A percentile compares a stretch with the other conserved stretches of the same genome.
These are phyloP conservation scores for Exophiala oligosperma DNA, from an alignment of 2,329 filamentous ascomycete species.

Conservation along the genomic window DNA sequence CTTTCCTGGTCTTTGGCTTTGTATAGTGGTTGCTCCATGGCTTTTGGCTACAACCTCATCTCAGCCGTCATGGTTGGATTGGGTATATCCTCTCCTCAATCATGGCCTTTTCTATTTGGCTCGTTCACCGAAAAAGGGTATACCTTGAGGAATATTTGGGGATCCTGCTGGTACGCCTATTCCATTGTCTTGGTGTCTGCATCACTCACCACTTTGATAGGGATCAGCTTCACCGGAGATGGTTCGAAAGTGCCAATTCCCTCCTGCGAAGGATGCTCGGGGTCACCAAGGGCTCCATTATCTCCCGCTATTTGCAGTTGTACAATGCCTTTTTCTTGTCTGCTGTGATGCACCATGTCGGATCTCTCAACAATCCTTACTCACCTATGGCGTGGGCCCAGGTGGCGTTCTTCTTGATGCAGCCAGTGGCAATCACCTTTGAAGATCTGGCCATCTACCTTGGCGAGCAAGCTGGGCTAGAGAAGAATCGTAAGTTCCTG, in stretches of 20 bases:
- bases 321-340: conserved; percentile 23
- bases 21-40: conserved; percentile 16
- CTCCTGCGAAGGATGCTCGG: conserved; percentile 1
- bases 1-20: conserved; percentile 11
- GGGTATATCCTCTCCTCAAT: conserved; percentile 11
- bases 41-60: conserved; percentile 17
- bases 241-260: conserved; percentile 15
- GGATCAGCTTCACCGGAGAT: conserved; percentile 23
- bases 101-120: conserved; percentile 22
- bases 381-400: conserved; percentile 11
- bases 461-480: conserved; percentile 12
- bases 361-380: conserved; percentile 19
- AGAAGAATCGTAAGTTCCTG: conserved; percentile 15
- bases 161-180: conserved; percentile 15
- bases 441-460: conserved; percentile 21
- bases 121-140: conserved; percentile 19
- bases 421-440: conserved; percentile 19
- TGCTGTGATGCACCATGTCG: conserved; percentile 20
- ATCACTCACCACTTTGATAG: conserved; percentile 5
- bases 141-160: conserved; percentile 22
- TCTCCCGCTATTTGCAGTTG: conserved; percentile 21
- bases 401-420: conserved; percentile 22
- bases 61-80: conserved; percentile 8
- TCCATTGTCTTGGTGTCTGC: neutral
- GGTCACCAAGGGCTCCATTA: conserved; percentile 9